Percentiles rank a stretch among this genome's conserved stretches.
Evolutionary conservation across 495 filamentous ascomycete species (phyloP).

Genomic region (Hypoxylon rickii): DNA sequence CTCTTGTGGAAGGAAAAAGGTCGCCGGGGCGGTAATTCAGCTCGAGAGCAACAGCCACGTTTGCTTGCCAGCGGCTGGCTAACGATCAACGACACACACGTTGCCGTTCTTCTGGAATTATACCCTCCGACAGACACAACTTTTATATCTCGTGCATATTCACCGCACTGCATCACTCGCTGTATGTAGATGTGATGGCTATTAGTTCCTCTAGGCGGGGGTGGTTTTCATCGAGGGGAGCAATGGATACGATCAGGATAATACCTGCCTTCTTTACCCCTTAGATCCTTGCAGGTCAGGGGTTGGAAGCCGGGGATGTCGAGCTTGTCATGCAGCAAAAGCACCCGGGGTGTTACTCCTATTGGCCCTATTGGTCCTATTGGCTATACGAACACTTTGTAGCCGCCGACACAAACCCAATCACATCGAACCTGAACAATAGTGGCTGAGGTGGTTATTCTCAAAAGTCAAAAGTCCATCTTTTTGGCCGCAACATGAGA

Average conservation of each 20-base stretch:
- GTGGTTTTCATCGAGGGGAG: background rate
- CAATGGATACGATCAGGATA: background rate
- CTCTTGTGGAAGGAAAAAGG: too few relatives aligned
- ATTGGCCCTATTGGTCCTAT: too few relatives aligned
- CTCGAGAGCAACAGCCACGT: background rate
- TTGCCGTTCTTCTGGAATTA: background rate
- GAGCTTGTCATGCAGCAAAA: constrained; percentile 29
- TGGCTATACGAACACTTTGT: constrained; percentile 40
- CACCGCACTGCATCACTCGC: background rate
- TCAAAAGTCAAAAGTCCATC: constrained; percentile 29
- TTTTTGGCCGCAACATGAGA: constrained; percentile 20
- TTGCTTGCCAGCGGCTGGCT: background rate
- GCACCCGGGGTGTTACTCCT: constrained; percentile 11
- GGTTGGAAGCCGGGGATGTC: constrained; percentile 9
- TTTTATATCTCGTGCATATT: background rate
- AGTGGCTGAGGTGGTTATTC: constrained; percentile 33
- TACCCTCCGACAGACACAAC: background rate
- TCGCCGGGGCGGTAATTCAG: background rate
- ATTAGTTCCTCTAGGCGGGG: too few relatives aligned
- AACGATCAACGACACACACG: background rate
- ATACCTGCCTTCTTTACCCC: constrained; percentile 7
- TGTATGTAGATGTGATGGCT: background rate
- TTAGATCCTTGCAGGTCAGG: constrained; percentile 17
- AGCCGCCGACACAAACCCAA: constrained; percentile 51
- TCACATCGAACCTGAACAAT: constrained; percentile 39